A percentile compares a stretch with the other conserved stretches of the same genome.
Conservation (phyloP, 495 filamentous ascomycete genomes). For the Chaetomium fimeti region DNA sequence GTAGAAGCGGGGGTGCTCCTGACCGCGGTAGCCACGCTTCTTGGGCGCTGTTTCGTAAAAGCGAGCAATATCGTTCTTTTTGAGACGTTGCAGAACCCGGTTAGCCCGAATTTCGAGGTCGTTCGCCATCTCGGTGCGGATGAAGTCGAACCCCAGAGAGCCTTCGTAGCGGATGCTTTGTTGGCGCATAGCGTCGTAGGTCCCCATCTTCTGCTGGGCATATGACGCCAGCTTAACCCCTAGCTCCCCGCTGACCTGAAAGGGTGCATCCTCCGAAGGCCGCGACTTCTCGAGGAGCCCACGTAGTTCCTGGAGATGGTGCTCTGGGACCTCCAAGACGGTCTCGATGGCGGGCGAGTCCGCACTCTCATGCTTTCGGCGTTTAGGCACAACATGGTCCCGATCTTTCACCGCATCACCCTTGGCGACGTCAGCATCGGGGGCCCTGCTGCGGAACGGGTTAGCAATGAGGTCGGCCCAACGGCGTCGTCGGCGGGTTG, state of each 20-base stretch:
- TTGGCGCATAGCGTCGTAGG: slow-evolving; percentile 20
- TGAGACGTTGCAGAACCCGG: slow-evolving; percentile 35
- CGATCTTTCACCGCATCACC: neutral
- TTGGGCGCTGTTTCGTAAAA: slow-evolving; percentile 27
- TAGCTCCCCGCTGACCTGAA: neutral
- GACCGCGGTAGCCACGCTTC: slow-evolving; percentile 32
- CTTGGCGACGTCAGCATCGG: neutral
- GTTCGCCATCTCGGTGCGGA: slow-evolving; percentile 22
- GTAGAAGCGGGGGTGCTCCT: slow-evolving; percentile 35
- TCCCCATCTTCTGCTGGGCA: neutral
- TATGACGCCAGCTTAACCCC: slow-evolving; percentile 1
- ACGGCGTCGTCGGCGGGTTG: slow-evolving; percentile 11
- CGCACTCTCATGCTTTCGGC: neutral
- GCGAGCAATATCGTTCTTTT: slow-evolving; percentile 32
- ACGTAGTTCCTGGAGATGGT: neutral
- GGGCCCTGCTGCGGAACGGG: slow-evolving; percentile 14
- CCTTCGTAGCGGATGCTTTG: slow-evolving; percentile 22
- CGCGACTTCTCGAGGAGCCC: neutral
- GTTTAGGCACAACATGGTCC: neutral
- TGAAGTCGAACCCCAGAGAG: slow-evolving; percentile 30
- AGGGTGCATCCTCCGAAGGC: neutral
- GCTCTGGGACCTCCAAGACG: neutral
- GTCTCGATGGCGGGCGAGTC: slow-evolving; percentile 4
- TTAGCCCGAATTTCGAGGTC: slow-evolving; percentile 34
- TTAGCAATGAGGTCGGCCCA: slow-evolving; percentile 15